phyloP scores from a whole-genome alignment of 495 filamentous ascomycete species.

The Penicillium herquei region DNA sequence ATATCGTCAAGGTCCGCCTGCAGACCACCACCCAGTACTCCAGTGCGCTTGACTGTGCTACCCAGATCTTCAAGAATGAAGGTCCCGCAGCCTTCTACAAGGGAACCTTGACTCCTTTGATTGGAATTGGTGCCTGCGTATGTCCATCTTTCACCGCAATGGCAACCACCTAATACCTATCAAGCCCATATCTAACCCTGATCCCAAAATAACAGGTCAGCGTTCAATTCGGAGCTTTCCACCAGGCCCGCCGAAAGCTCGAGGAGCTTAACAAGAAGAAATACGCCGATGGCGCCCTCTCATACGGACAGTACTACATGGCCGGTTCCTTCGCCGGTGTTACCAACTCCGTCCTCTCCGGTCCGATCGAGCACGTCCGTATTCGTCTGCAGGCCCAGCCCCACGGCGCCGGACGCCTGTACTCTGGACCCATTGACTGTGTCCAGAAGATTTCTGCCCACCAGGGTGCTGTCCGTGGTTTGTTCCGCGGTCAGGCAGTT shows the following conservation, averaged over 20 bases:
- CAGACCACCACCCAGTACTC: constrained; percentile 83
- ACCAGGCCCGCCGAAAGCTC: constrained; percentile 82
- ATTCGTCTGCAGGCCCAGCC: constrained; percentile 98
- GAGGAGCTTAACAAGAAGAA: constrained; percentile 68
- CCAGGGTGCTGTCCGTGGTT: constrained; percentile 62
- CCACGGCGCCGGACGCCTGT: constrained; percentile 74
- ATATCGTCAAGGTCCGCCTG: constrained; percentile 97
- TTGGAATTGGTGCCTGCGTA: constrained; percentile 95
- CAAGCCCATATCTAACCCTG: constrained; percentile 8
- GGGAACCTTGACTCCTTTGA: constrained; percentile 90
- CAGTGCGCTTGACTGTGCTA: constrained; percentile 75
- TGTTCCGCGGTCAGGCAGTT: constrained; percentile 85
- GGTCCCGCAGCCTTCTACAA: constrained; percentile 95
- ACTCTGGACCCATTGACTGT: constrained; percentile 85
- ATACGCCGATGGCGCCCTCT: constrained; percentile 51
- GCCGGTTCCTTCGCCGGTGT: constrained; percentile 91
- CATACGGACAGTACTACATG: constrained; percentile 83
- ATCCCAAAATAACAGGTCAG: constrained; percentile 55
- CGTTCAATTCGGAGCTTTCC: constrained; percentile 97
- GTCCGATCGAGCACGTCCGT: constrained; percentile 94
- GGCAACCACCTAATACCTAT: not conserved
- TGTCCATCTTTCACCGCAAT: constrained; percentile 23
- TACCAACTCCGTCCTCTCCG: constrained; percentile 83
- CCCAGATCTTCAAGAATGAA: constrained; percentile 82
- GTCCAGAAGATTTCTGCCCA: constrained; percentile 74